phyloP scores from a whole-genome alignment of 176 grass and related monocot genomes.

The Eremochloa ophiuroides region DNA sequence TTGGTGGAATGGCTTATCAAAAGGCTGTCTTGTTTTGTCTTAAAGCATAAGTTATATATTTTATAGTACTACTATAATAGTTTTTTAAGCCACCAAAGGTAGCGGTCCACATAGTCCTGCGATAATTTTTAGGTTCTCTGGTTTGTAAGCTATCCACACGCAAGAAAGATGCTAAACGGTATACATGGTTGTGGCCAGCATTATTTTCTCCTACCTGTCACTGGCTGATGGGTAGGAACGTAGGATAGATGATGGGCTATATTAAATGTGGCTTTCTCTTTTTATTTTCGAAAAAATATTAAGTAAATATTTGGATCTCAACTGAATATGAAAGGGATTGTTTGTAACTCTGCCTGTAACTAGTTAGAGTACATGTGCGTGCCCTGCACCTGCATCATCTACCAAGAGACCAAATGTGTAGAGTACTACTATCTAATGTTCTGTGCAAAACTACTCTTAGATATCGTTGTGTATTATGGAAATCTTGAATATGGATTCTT shows the following conservation, averaged over 20 bases:
- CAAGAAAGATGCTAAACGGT: background rate
- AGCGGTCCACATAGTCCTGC: conserved; percentile 7
- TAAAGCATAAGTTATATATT: conserved; percentile 32
- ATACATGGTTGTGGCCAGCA: background rate
- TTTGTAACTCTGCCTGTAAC: background rate
- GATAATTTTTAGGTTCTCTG: conserved; percentile 26
- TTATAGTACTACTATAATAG: conserved; percentile 16
- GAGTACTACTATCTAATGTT: background rate
- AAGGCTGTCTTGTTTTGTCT: conserved; percentile 32
- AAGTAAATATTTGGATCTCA: background rate
- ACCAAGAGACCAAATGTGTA: background rate
- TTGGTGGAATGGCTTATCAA: conserved; percentile 26
- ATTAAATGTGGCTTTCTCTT: background rate
- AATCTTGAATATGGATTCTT: background rate
- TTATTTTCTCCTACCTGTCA: background rate
- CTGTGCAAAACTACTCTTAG: background rate
- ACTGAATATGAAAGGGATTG: background rate
- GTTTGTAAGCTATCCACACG: conserved; percentile 12
- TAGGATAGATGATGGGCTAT: background rate
- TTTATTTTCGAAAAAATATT: background rate
- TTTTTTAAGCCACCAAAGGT: conserved; percentile 17
- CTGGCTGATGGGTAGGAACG: background rate
- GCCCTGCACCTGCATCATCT: background rate
- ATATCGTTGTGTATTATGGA: background rate
- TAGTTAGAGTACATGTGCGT: too few species aligned